phyloP scores from a whole-genome alignment of 2,329 filamentous ascomycete species.

The Diaporthe australafricana region DNA sequence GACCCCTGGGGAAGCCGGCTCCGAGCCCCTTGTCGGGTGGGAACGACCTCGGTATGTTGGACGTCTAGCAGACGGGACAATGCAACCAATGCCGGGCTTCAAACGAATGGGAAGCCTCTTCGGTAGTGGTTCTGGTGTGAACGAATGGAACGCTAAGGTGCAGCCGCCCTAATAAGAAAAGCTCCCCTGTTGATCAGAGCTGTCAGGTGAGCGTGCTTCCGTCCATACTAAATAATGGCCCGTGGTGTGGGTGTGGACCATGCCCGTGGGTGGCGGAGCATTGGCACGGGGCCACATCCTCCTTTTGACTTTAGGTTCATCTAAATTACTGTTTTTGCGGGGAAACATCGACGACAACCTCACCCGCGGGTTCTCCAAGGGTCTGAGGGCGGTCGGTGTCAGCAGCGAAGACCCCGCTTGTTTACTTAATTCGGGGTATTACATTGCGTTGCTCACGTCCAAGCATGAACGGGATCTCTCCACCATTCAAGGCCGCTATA shows the following conservation, averaged over 20 bases:
- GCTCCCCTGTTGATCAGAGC: neutral
- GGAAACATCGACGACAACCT: slow-evolving; percentile 13
- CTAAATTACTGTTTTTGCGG: slow-evolving; percentile 10
- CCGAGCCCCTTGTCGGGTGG: slow-evolving; percentile 9
- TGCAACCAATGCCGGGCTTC: neutral
- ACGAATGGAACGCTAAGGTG: slow-evolving; percentile 5
- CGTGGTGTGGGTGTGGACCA: neutral
- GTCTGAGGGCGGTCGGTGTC: neutral
- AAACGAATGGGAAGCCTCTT: slow-evolving; percentile 22
- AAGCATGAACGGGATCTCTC: neutral
- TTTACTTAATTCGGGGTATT: neutral
- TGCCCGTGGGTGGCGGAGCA: slow-evolving; percentile 5
- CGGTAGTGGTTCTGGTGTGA: slow-evolving; percentile 10
- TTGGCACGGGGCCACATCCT: slow-evolving; percentile 3
- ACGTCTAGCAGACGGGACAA: neutral
- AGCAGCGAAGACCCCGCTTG: neutral
- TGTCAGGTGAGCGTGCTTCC: slow-evolving; percentile 14
- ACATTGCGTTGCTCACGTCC: neutral
- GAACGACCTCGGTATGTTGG: neutral
- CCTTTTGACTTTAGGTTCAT: slow-evolving; percentile 22
- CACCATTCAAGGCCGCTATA: neutral
- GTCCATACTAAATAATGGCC: slow-evolving; percentile 9
- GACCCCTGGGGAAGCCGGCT: slow-evolving; percentile 13
- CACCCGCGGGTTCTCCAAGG: neutral
- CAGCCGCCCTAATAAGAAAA: neutral